These are phyloP conservation scores for Lachnellula cervina DNA, from an alignment of 2,329 filamentous ascomycete genomes.

Conservation along the genomic window DNA sequence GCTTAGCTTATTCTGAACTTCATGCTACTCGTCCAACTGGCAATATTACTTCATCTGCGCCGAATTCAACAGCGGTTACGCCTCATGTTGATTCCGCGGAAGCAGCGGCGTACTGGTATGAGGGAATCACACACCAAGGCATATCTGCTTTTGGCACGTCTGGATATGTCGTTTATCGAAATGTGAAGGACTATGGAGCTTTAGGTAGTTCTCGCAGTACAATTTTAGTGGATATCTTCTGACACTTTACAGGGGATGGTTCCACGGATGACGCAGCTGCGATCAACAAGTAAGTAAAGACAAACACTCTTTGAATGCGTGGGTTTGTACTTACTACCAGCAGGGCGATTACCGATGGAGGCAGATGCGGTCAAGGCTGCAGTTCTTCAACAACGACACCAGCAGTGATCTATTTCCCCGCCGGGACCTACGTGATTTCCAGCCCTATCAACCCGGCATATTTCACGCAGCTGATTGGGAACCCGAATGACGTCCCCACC, in stretches of 20 bases:
- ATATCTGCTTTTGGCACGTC: constrained; percentile 15
- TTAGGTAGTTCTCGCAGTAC: constrained; percentile 3
- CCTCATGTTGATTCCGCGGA: not conserved
- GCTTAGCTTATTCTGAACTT: not conserved
- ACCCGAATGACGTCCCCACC: constrained; percentile 49
- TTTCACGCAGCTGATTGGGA: constrained; percentile 26
- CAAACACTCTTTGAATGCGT: constrained; percentile 12
- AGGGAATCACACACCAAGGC: constrained; percentile 21
- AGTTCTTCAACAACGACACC: constrained; percentile 46
- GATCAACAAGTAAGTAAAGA: constrained; percentile 58
- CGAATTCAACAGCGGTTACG: not conserved
- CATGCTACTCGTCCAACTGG: not conserved
- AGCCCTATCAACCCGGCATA: constrained; percentile 22
- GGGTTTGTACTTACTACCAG: not conserved
- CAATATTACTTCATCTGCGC: not conserved
- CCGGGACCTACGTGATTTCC: constrained; percentile 27
- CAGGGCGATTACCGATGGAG: constrained; percentile 2
- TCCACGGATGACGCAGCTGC: constrained; percentile 76
- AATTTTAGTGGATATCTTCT: not conserved
- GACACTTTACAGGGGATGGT: constrained; percentile 37
- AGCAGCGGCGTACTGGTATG: constrained; percentile 18
- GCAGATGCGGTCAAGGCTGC: constrained; percentile 19
- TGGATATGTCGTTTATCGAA: constrained; percentile 19
- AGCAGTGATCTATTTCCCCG: constrained; percentile 25
- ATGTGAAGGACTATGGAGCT: constrained; percentile 20